Conservation (phyloP, 345 rosid genomes). For the Eucalyptus polyanthemos region DNA sequence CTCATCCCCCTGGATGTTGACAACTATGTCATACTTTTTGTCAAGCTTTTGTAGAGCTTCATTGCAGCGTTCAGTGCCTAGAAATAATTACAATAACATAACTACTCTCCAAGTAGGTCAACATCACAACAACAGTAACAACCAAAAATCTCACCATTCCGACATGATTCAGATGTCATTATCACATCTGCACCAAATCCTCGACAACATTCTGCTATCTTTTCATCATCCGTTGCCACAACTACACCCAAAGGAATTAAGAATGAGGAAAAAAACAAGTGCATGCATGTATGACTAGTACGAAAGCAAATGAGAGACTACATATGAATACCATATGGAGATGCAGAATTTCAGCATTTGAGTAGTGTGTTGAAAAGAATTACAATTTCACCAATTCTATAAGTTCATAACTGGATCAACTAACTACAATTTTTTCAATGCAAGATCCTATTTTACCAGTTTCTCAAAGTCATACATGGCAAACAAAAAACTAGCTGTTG, state of each 20-base stretch:
- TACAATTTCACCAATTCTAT: background rate
- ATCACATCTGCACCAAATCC: conserved; percentile 92
- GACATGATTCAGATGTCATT: conserved; percentile 93
- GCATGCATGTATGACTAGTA: background rate
- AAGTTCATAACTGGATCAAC: background rate
- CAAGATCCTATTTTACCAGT: background rate
- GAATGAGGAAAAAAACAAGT: background rate
- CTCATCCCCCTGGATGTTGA: conserved; percentile 96
- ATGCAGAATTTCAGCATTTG: background rate
- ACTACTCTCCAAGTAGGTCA: background rate
- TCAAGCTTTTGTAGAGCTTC: conserved; percentile 82
- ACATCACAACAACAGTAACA: background rate
- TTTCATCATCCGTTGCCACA: conserved; percentile 92
- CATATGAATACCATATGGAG: background rate
- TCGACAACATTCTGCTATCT: conserved; percentile 89
- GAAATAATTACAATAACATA: background rate
- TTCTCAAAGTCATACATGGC: background rate
- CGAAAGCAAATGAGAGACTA: background rate
- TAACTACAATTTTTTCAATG: background rate
- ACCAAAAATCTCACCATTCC: conserved; percentile 43
- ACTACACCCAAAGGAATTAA: conserved; percentile 22
- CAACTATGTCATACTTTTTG: conserved; percentile 82
- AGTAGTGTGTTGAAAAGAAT: background rate
- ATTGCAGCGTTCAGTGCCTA: conserved; percentile 86
- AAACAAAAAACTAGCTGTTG: background rate